phyloP scores from a whole-genome alignment of 2,329 filamentous ascomycete species.

The Dactylellina parvicollis region DNA sequence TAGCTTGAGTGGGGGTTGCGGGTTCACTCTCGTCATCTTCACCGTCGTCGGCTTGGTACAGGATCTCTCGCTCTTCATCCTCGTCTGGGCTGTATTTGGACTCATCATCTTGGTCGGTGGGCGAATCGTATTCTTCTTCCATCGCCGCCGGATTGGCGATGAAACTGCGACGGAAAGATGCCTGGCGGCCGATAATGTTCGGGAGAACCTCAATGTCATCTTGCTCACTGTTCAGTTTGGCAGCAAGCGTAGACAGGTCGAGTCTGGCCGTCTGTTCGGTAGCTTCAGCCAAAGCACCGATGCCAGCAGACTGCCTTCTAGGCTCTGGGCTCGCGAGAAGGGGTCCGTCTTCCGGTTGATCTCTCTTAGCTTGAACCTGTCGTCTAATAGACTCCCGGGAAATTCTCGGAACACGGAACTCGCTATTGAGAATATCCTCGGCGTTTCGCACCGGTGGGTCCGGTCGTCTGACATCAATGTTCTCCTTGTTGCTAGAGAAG shows the following conservation, averaged over 20 bases:
- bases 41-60: conserved; percentile 65
- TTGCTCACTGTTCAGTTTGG: conserved; percentile 42
- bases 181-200: conserved; percentile 45
- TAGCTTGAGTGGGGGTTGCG: conserved; percentile 63
- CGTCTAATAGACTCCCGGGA: conserved; percentile 93
- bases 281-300: conserved; percentile 21
- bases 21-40: conserved; percentile 62
- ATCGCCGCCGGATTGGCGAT: conserved; percentile 26
- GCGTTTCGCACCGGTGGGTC: conserved; percentile 48
- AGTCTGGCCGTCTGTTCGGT: conserved; percentile 16
- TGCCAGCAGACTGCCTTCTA: conserved; percentile 41
- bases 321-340: conserved; percentile 34
- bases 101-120: conserved; percentile 60
- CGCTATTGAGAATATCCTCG: conserved; percentile 55
- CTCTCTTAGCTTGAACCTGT: conserved; percentile 76
- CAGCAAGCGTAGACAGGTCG: conserved; percentile 44
- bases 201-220: conserved; percentile 44
- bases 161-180: conserved; percentile 47
- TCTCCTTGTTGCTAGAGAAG: conserved; percentile 54
- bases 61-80: conserved; percentile 78
- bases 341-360: conserved; percentile 64
- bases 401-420: conserved; percentile 70
- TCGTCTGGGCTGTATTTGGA: conserved; percentile 48
- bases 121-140: conserved; percentile 78
- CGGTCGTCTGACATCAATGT: conserved; percentile 49